Percentiles rank a stretch among this genome's conserved stretches.
phyloP scores from a whole-genome alignment of 805 yeast species.

The Yamadazyma sp. region DNA sequence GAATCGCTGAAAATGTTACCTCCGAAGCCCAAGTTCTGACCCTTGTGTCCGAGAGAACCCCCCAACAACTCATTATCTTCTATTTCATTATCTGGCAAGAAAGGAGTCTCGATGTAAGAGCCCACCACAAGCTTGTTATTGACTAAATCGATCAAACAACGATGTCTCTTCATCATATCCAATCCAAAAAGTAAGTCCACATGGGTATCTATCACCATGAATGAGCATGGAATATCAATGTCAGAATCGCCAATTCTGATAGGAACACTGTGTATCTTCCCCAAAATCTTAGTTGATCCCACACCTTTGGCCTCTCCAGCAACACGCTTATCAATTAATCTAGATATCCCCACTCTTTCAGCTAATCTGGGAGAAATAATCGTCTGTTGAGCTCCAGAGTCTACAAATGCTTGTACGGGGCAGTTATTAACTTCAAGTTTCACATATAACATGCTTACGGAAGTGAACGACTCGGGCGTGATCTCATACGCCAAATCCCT shows the following conservation, averaged over 20 bases:
- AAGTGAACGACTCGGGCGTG: constrained; percentile 86
- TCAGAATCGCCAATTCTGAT: constrained; percentile 63
- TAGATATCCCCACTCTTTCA: constrained; percentile 63
- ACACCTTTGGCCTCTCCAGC: constrained; percentile 88
- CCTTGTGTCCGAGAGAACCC: constrained; percentile 12
- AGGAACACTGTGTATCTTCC: constrained; percentile 87
- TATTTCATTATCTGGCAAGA: constrained; percentile 72
- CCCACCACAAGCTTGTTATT: constrained; percentile 60
- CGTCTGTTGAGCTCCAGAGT: constrained; percentile 93
- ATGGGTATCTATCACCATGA: constrained; percentile 55
- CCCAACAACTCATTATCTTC: constrained; percentile 31
- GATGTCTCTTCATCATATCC: constrained; percentile 87
- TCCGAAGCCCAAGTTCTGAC: constrained; percentile 28
- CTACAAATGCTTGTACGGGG: constrained; percentile 89
- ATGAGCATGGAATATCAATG: constrained; percentile 41
- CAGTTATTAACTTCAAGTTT: constrained; percentile 75
- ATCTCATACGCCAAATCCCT: constrained; percentile 77
- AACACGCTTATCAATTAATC: constrained; percentile 76
- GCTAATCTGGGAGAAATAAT: constrained; percentile 79
- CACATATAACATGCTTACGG: constrained; percentile 82
- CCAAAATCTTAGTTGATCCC: constrained; percentile 75
- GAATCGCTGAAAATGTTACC: constrained; percentile 31
- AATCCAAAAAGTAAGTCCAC: constrained; percentile 82
- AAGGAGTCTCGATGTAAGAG: constrained; percentile 70
- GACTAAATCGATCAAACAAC: constrained; percentile 74